Base-by-base conservation (phyloP, 306 rosid species). In the Senna siamea region DNA sequence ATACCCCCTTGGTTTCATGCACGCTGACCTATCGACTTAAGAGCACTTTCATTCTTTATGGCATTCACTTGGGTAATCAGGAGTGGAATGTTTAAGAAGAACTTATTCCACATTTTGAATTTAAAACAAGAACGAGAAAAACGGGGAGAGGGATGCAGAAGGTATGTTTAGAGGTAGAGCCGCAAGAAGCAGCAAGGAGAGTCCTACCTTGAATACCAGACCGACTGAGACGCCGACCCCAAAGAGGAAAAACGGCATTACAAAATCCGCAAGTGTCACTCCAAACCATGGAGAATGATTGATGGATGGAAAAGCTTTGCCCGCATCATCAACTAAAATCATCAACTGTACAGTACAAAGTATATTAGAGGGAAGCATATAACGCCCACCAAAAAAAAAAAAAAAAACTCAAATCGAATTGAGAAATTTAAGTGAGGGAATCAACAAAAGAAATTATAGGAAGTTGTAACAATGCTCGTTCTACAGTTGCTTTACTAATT, bases 251-350 rank as follows among this genome's bases (percentile, higher is more conserved):
- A 87, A 88, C 0, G 94, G 97, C 92, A 91, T 81, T 15, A 91
- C 94, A 73, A 91, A 91, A 83, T 91, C 94, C 2, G 97, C 94
- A 10, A 88, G 92, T 6, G 94, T 88, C 47, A 91, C 85, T 15
- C 92, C 94, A 52, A 85, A 88, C 97, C 97, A 88, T 19, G 94
- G 97, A 55, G 97, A 81, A 76, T 90, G 93, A 77, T 90, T 90
- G 76, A 90, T 82, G 32, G 92, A 91, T 4, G 94, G 94, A 71
- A 86, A 87, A 40, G 87, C 92, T 34, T 86, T 83, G 81, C 97
- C 97, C 35, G 86, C 94, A 57, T 85, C 83, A 18, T 91, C 97
- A 32, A 85, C 94, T 74, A 91, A 72, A 68, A 91, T 91, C 97
- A 91, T 91, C 75, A 91, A 66, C 96, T 88, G 88, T 52, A 37